A percentile compares a stretch with the other conserved stretches of the same genome.
phyloP scores from a whole-genome alignment of 306 rosid genomes.

The Inga oerstediana region DNA sequence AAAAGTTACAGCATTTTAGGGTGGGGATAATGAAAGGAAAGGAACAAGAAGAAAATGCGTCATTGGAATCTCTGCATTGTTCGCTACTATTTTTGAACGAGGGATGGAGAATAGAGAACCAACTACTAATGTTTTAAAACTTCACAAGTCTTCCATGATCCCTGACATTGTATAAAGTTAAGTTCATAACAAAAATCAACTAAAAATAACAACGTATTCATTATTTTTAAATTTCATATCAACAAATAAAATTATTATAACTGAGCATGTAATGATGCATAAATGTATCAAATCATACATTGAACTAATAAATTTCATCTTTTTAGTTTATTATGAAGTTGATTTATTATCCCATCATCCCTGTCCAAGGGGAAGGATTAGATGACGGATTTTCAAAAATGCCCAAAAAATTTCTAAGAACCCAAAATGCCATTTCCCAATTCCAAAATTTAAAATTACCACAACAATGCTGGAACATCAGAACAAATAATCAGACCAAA shows the following conservation, averaged over 20 bases:
- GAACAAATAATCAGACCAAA: too few relatives aligned
- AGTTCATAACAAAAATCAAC: too few relatives aligned
- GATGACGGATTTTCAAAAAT: background rate
- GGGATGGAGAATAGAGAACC: background rate
- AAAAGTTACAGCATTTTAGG: background rate
- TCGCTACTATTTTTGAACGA: background rate
- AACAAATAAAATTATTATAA: background rate
- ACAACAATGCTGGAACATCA: background rate
- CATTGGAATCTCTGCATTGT: background rate
- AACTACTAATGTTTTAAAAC: too few relatives aligned
- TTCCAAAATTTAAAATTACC: background rate
- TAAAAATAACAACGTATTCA: too few relatives aligned
- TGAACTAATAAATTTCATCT: background rate
- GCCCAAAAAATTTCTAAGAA: background rate
- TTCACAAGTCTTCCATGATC: too few relatives aligned
- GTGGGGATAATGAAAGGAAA: background rate
- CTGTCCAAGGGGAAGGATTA: background rate
- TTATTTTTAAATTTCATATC: too few relatives aligned
- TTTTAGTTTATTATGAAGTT: background rate
- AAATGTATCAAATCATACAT: background rate
- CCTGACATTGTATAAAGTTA: too few relatives aligned
- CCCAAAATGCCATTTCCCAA: background rate
- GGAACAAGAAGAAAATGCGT: background rate
- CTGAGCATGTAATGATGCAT: background rate
- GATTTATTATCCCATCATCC: background rate